These are phyloP conservation scores for Vaucheria bursata DNA, from an alignment of 352 stramenopile species.

Conservation along the genomic window DNA sequence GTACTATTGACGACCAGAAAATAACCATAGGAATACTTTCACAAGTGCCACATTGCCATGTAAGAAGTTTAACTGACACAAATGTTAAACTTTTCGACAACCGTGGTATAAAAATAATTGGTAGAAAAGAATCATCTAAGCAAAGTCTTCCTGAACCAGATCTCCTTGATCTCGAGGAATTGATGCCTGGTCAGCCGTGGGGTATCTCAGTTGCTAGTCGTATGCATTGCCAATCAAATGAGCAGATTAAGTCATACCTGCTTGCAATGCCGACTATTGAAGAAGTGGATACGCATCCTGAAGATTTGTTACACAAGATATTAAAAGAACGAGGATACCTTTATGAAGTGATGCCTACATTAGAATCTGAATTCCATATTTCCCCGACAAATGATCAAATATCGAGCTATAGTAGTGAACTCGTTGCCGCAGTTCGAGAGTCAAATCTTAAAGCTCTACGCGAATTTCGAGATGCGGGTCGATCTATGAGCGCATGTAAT, in stretches of 20 bases:
- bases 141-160: too few relatives aligned
- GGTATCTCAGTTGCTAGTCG: background rate
- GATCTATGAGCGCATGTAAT: constrained; percentile 57
- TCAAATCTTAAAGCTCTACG: constrained; percentile 32
- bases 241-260: constrained; percentile 10
- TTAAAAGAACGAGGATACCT: constrained; percentile 35
- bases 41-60: too few relatives aligned
- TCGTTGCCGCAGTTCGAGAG: constrained; percentile 28
- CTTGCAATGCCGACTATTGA: background rate
- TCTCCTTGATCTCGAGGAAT: background rate
- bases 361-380: constrained; percentile 26
- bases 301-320: constrained; percentile 37
- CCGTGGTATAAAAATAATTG: too few relatives aligned
- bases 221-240: constrained; percentile 9
- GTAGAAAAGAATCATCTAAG: too few relatives aligned
- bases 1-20: too few relatives aligned
- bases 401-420: constrained; percentile 48
- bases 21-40: too few relatives aligned
- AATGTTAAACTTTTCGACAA: too few relatives aligned
- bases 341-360: constrained; percentile 24
- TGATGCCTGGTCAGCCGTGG: constrained; percentile 6
- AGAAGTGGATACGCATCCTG: constrained; percentile 19
- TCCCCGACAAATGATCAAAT: constrained; percentile 24
- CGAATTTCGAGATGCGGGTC: constrained; percentile 18
- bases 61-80: too few relatives aligned